Percentiles rank a stretch among this genome's conserved stretches.
These are phyloP conservation scores for Entomortierella parvispora DNA, from an alignment of 192 early-diverging fungal species.

Conservation along the genomic window DNA sequence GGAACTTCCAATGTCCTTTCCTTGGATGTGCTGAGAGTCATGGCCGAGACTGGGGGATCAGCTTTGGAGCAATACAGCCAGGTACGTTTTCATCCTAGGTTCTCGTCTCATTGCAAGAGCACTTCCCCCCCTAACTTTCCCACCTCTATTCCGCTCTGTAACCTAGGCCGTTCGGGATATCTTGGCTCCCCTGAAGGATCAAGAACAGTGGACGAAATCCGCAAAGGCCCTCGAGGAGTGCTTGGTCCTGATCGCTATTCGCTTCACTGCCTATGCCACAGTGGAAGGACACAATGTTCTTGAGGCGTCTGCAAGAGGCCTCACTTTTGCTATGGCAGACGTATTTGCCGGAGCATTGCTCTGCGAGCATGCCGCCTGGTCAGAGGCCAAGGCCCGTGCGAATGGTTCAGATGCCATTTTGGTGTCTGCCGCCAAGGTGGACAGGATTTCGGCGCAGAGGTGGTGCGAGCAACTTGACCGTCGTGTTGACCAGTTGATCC, in stretches of 20 bases:
- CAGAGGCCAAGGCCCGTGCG: slow-evolving; percentile 28
- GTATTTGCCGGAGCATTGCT: slow-evolving; percentile 59
- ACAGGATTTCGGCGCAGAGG: slow-evolving; percentile 40
- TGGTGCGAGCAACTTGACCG: slow-evolving; percentile 45
- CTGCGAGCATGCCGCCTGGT: slow-evolving; percentile 62
- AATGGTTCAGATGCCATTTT: slow-evolving; percentile 7
- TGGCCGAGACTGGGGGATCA: slow-evolving; percentile 58
- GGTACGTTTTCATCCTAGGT: slow-evolving; percentile 26
- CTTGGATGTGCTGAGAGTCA: slow-evolving; percentile 68
- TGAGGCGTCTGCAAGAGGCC: slow-evolving; percentile 57
- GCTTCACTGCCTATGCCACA: slow-evolving; percentile 41
- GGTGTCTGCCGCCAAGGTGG: slow-evolving; percentile 19
- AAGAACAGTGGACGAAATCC: slow-evolving; percentile 16
- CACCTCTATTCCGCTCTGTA: not conserved
- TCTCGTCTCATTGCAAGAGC: too few relatives aligned
- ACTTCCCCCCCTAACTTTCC: too few relatives aligned
- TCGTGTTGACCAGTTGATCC: slow-evolving; percentile 44
- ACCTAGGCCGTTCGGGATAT: slow-evolving; percentile 40
- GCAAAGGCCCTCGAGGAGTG: slow-evolving; percentile 24
- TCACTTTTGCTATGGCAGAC: slow-evolving; percentile 61
- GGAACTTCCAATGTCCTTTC: slow-evolving; percentile 77
- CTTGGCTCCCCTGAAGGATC: slow-evolving; percentile 25
- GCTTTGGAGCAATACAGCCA: slow-evolving; percentile 53
- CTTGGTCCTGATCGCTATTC: slow-evolving; percentile 43
- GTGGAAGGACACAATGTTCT: slow-evolving; percentile 27